Evolutionary conservation across 2,329 filamentous ascomycete genomes (phyloP).

Genomic region (Aspergillus piperis): DNA sequence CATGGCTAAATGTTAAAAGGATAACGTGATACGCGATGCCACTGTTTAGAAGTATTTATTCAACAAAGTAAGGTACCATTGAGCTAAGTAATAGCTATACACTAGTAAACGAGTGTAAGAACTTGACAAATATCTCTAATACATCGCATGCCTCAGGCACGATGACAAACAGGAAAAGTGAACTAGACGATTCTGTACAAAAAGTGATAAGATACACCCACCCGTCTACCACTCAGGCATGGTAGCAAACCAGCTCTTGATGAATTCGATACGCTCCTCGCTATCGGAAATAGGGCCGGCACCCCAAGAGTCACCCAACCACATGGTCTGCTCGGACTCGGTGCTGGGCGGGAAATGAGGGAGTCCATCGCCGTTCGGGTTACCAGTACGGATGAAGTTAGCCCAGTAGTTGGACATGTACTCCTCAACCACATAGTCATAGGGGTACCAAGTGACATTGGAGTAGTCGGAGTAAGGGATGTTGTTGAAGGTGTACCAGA

Average conservation of each 20-base stretch:
- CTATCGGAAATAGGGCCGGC: background rate
- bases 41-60: too few species aligned
- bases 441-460: conserved; percentile 28
- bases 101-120: too few species aligned
- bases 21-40: too few species aligned
- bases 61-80: too few species aligned
- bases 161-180: too few species aligned
- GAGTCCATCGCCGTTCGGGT: conserved; percentile 37
- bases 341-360: background rate
- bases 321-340: conserved; percentile 5
- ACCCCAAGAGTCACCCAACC: conserved; percentile 1
- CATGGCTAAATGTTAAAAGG: fast-evolving
- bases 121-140: too few species aligned
- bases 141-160: too few species aligned
- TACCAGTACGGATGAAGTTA: conserved; percentile 35
- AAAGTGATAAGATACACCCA: too few species aligned
- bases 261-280: background rate
- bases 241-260: conserved; percentile 4
- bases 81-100: too few species aligned
- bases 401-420: conserved; percentile 34
- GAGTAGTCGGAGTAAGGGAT: conserved; percentile 28
- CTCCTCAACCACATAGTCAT: conserved; percentile 30
- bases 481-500: conserved; percentile 38
- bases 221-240: conserved; percentile 4
- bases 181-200: too few species aligned